Evolutionary conservation across 192 early-diverging fungal genomes (phyloP).

Genomic region (Rhizophagus clarus): DNA sequence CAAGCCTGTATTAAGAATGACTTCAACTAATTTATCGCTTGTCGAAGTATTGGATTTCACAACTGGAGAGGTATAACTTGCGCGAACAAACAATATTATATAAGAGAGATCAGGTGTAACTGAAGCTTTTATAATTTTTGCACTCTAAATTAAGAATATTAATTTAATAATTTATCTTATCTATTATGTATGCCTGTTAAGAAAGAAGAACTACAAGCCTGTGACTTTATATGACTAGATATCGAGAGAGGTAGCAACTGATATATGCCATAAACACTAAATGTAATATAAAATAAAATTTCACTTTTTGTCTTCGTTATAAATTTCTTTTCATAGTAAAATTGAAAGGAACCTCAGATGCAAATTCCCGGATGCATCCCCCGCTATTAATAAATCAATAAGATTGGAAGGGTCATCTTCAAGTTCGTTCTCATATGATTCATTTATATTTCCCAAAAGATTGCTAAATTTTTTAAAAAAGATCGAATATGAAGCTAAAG

Average conservation of each 20-base stretch:
- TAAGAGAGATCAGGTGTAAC: slow-evolving; percentile 31
- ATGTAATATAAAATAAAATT: background rate
- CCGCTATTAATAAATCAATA: slow-evolving; percentile 33
- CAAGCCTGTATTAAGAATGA: slow-evolving; percentile 29
- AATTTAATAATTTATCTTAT: background rate
- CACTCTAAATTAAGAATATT: background rate
- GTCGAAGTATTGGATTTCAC: background rate
- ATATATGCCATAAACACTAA: slow-evolving; percentile 37
- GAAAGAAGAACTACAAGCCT: background rate
- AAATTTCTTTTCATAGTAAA: background rate
- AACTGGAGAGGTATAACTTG: background rate
- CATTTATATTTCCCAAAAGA: slow-evolving; percentile 3
- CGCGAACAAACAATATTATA: slow-evolving; percentile 14
- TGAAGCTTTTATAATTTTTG: slow-evolving; percentile 25
- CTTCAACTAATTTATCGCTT: background rate
- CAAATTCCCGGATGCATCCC: slow-evolving; percentile 31
- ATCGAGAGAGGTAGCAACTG: slow-evolving; percentile 30
- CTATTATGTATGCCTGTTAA: background rate
- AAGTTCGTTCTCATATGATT: slow-evolving; percentile 1
- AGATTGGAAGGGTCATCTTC: slow-evolving; percentile 21
- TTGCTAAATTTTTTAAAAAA: slow-evolving; percentile 6
- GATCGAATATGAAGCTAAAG: background rate
- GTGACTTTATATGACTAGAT: slow-evolving; percentile 5
- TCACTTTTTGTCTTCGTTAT: background rate
- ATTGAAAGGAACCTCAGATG: slow-evolving; percentile 31